These are phyloP conservation scores for Gilbertella persicaria DNA, from an alignment of 371 early-diverging fungal species.

Conservation along the genomic window DNA sequence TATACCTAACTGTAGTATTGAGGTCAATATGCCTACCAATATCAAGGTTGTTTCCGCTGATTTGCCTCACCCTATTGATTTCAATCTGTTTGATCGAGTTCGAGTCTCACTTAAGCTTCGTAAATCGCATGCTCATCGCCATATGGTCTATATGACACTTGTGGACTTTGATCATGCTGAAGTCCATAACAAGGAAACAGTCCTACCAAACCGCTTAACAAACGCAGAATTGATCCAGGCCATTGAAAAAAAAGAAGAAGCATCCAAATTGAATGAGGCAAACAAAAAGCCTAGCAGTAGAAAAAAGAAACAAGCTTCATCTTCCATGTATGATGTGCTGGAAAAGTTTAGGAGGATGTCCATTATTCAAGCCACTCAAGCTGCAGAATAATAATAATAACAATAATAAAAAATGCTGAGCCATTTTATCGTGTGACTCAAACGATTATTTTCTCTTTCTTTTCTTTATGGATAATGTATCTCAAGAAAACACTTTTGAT, in stretches of 20 bases:
- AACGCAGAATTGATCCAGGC: constrained; percentile 19
- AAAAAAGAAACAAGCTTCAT: constrained; percentile 20
- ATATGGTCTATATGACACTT: constrained; percentile 61
- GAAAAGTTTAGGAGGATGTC: constrained; percentile 29
- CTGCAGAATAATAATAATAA: background rate
- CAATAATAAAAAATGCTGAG: too few species aligned
- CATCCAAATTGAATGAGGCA: background rate
- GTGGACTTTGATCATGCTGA: constrained; percentile 46
- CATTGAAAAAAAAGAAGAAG: constrained; percentile 16
- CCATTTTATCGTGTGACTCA: constrained; percentile 2
- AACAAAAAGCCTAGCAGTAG: constrained; percentile 6
- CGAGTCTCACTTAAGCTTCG: constrained; percentile 58
- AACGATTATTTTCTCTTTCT: background rate
- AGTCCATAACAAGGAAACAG: background rate
- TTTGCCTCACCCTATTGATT: constrained; percentile 43
- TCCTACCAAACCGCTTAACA: constrained; percentile 7
- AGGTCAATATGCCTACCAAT: constrained; percentile 23
- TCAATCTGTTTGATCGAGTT: constrained; percentile 62
- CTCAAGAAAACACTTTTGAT: too few species aligned
- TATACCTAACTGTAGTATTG: constrained; percentile 32
- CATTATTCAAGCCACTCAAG: constrained; percentile 10
- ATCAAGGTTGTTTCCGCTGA: constrained; percentile 24
- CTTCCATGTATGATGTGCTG: constrained; percentile 26
- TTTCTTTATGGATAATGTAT: too few species aligned
- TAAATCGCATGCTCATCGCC: constrained; percentile 63